Conservation (phyloP, 257 asterid genomes). For the Solanum lycopersicoides region DNA sequence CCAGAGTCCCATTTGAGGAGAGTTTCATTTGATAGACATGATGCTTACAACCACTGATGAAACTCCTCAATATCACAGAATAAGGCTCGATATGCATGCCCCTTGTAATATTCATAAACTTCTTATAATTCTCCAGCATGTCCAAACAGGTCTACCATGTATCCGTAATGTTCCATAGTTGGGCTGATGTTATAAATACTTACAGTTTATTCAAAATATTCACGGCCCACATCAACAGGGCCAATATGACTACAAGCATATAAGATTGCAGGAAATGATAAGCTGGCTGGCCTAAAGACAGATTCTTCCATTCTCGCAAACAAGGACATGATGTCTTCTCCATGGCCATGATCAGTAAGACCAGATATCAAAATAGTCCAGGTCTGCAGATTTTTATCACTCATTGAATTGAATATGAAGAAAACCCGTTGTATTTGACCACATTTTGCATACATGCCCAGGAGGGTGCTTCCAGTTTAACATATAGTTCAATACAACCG, state of each 20-base stretch:
- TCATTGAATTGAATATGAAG: no score
- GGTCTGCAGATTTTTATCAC: neutral
- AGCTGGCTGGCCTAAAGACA: no score
- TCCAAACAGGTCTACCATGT: constrained; percentile 69
- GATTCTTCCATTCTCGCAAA: no score
- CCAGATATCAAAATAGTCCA: constrained; percentile 73
- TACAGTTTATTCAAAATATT: no score
- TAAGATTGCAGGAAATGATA: no score
- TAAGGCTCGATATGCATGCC: constrained; percentile 60
- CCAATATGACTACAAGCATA: no score
- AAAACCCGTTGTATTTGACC: constrained; percentile 10
- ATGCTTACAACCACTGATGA: constrained; percentile 51
- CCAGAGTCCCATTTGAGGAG: constrained; percentile 44
- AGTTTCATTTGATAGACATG: constrained; percentile 2
- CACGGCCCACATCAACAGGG: no score
- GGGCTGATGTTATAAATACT: no score
- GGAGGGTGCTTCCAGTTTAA: constrained; percentile 18
- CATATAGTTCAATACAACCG: no score
- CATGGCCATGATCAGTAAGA: constrained; percentile 49
- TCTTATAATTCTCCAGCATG: constrained; percentile 54
- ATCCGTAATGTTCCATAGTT: constrained; percentile 6
- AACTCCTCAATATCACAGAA: constrained; percentile 56
- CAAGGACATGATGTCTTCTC: constrained; percentile 10
- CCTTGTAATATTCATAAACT: constrained; percentile 44
- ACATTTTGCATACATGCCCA: constrained; percentile 54